Percentiles rank a stretch among this genome's conserved stretches.
phyloP scores from a whole-genome alignment of 352 stramenopile genomes.

The Salisapilia sapeloensis region DNA sequence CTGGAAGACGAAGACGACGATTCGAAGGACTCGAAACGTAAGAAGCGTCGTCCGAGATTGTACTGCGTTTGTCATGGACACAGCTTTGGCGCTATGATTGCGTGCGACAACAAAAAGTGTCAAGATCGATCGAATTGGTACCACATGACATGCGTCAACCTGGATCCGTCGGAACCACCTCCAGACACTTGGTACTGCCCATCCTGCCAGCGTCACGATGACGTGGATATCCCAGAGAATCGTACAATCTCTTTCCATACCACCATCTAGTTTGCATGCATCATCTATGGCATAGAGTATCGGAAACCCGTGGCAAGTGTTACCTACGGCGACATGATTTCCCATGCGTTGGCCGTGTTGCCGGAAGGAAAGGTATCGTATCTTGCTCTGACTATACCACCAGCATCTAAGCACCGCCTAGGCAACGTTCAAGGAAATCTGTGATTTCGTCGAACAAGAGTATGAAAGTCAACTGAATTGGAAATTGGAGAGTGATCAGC shows the following conservation, averaged over 20 bases:
- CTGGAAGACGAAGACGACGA: neutral
- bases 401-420: conserved; percentile 5
- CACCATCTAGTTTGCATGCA: neutral
- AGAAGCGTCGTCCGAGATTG: conserved; percentile 45
- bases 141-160: conserved; percentile 54
- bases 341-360: conserved; percentile 48
- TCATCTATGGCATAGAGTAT: conserved; percentile 22
- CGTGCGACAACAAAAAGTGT: conserved; percentile 68
- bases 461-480: conserved; percentile 82
- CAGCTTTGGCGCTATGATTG: conserved; percentile 72
- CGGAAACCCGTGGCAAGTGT: conserved; percentile 63
- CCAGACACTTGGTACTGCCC: conserved; percentile 67
- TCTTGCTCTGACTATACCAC: neutral
- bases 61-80: conserved; percentile 64
- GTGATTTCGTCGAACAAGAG: conserved; percentile 71
- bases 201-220: conserved; percentile 31
- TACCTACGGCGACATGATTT: conserved; percentile 83
- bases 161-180: conserved; percentile 25
- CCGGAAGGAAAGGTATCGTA: conserved; percentile 35
- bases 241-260: conserved; percentile 16
- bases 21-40: conserved; percentile 12
- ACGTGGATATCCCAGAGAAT: conserved; percentile 42
- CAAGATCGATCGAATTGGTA: conserved; percentile 71
- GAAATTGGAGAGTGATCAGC: conserved; percentile 79
- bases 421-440: conserved; percentile 82